Percentiles rank a stretch among this genome's conserved stretches.
phyloP scores from a whole-genome alignment of 148 eudicot genomes.

The Nyssa sinensis region DNA sequence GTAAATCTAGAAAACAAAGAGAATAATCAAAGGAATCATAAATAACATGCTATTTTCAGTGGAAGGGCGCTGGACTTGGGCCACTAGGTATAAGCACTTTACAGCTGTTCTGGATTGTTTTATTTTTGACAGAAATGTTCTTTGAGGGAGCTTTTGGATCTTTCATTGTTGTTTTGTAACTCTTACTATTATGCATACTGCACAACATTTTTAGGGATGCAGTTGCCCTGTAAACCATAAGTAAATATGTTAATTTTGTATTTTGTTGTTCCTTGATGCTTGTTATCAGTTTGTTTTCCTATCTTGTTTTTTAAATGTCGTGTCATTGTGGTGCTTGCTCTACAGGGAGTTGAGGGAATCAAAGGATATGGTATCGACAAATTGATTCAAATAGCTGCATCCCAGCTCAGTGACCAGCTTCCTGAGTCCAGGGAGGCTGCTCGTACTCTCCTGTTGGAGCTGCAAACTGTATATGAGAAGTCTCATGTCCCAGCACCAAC shows the following conservation, averaged over 20 bases:
- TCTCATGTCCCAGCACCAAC: constrained; percentile 15
- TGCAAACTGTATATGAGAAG: constrained; percentile 43
- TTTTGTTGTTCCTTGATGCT: neutral
- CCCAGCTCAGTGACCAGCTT: constrained; percentile 69
- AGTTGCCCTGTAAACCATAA: neutral
- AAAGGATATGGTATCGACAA: constrained; percentile 52
- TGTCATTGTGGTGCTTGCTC: neutral
- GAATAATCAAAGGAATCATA: too few species aligned
- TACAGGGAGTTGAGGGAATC: constrained; percentile 61
- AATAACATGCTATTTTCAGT: too few species aligned
- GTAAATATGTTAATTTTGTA: neutral
- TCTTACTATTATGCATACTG: too few species aligned
- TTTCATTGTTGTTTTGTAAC: too few species aligned
- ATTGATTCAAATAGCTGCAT: constrained; percentile 59
- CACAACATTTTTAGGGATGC: neutral
- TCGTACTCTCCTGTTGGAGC: constrained; percentile 55
- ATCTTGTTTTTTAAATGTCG: neutral
- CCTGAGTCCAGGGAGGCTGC: constrained; percentile 83
- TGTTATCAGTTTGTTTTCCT: neutral
- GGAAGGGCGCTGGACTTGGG: too few species aligned
- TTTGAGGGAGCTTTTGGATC: too few species aligned
- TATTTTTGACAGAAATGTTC: too few species aligned
- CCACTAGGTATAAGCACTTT: too few species aligned
- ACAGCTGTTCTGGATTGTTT: too few species aligned
- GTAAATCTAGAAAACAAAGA: too few species aligned